phyloP scores from a whole-genome alignment of 768 basidiomycete species.

The Leccinum arenicola region DNA sequence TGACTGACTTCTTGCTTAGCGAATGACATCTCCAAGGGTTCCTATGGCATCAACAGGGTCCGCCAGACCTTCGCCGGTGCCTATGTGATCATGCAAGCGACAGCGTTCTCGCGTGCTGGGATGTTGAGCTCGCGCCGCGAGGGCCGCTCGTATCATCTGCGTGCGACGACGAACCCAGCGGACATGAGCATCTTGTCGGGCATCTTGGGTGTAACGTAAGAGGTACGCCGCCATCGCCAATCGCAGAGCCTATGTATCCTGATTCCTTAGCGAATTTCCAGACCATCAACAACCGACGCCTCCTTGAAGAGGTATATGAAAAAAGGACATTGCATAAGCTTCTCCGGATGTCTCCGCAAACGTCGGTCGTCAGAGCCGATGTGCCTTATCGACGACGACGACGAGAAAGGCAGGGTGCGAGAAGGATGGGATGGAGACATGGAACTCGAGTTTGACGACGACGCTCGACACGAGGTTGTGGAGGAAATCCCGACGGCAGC shows the following conservation, averaged over 20 bases:
- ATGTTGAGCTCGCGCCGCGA: conserved; percentile 55
- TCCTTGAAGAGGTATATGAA: conserved; percentile 69
- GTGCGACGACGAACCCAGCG: conserved; percentile 45
- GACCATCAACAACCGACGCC: conserved; percentile 71
- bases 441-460: conserved; percentile 27
- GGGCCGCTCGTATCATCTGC: conserved; percentile 47
- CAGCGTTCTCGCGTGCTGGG: conserved; percentile 63
- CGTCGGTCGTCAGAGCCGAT: conserved; percentile 20
- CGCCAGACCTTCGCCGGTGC: conserved; percentile 83
- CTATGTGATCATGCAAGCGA: conserved; percentile 69
- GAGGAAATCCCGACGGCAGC: conserved; percentile 44
- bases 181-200: conserved; percentile 78
- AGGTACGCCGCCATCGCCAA: conserved; percentile 46
- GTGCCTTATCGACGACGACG: conserved; percentile 12
- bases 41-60: conserved; percentile 80
- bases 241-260: neutral
- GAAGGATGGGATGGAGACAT: conserved; percentile 41
- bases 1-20: conserved; percentile 42
- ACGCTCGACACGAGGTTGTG: conserved; percentile 1
- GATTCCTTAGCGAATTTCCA: conserved; percentile 27
- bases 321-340: conserved; percentile 55
- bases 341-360: conserved; percentile 39
- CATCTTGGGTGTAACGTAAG: conserved; percentile 80
- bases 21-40: conserved; percentile 91
- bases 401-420: conserved; percentile 25